Conservation (phyloP, 106 monocot species). For the Hemerocallis citrina region DNA sequence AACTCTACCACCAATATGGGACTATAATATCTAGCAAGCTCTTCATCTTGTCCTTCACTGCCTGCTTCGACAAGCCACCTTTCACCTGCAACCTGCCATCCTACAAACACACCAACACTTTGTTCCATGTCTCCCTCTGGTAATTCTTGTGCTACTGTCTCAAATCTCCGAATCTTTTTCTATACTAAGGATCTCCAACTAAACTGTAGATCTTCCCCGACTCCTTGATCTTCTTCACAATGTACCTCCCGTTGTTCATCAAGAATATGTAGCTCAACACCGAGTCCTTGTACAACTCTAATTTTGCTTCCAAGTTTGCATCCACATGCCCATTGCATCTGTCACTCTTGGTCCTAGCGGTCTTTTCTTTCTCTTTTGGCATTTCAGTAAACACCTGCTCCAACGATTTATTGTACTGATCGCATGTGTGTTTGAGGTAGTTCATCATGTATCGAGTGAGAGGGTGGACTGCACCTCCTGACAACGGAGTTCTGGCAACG, state of each 20-base stretch:
- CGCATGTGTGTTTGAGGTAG: slow-evolving; percentile 31
- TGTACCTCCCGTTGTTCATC: slow-evolving; percentile 46
- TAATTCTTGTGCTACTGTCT: slow-evolving; percentile 44
- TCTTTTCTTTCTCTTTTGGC: too few relatives aligned
- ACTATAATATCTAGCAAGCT: too few relatives aligned
- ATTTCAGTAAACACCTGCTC: slow-evolving; percentile 21
- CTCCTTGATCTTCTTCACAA: slow-evolving; percentile 25
- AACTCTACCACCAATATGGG: too few relatives aligned
- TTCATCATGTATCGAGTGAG: slow-evolving; percentile 48
- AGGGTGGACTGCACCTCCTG: too few relatives aligned
- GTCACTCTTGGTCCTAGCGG: neutral
- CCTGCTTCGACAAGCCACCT: slow-evolving; percentile 18
- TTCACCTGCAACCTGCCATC: slow-evolving; percentile 25
- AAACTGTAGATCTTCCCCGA: slow-evolving; percentile 13
- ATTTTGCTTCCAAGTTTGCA: slow-evolving; percentile 18
- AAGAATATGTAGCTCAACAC: slow-evolving; percentile 27
- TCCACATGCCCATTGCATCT: slow-evolving; percentile 20
- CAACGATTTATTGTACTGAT: slow-evolving; percentile 23
- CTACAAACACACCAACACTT: slow-evolving; percentile 15
- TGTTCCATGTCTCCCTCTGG: slow-evolving; percentile 44
- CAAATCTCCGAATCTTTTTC: slow-evolving; percentile 14
- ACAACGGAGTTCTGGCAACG: too few relatives aligned
- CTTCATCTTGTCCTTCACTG: slow-evolving; percentile 41
- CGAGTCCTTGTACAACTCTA: slow-evolving; percentile 30
- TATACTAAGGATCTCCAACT: slow-evolving; percentile 17